These are phyloP conservation scores for Alternaria brassicicola DNA, from an alignment of 2,329 filamentous ascomycete species.

Conservation along the genomic window DNA sequence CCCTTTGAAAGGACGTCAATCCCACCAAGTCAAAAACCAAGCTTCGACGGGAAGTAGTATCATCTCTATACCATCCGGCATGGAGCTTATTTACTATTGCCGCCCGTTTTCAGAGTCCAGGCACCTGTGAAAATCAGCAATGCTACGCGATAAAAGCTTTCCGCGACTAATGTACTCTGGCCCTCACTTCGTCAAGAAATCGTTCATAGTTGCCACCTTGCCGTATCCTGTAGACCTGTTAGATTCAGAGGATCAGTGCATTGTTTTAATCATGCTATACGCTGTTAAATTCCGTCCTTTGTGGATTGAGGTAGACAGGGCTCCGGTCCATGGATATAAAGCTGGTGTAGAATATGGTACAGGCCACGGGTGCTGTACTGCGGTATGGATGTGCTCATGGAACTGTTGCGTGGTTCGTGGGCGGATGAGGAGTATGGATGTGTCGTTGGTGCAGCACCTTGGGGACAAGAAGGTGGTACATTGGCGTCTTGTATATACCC, in stretches of 20 bases:
- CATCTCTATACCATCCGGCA: too few relatives aligned
- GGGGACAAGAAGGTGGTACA: background rate
- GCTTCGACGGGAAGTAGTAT: too few relatives aligned
- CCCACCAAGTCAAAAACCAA: too few relatives aligned
- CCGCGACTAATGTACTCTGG: background rate
- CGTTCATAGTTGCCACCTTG: constrained; percentile 13
- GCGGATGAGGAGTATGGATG: background rate
- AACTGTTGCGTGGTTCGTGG: background rate
- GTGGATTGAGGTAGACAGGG: constrained; percentile 17
- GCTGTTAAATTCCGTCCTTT: constrained; percentile 22
- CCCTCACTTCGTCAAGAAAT: constrained; percentile 7
- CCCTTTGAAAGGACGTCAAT: too few relatives aligned
- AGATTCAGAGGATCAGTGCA: constrained; percentile 20
- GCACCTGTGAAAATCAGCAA: background rate
- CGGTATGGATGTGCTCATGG: background rate
- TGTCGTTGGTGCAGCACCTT: background rate
- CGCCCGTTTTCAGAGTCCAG: too few relatives aligned
- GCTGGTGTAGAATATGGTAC: constrained; percentile 30
- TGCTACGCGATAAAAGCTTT: background rate
- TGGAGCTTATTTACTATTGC: too few relatives aligned
- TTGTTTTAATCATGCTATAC: constrained; percentile 24
- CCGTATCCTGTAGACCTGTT: constrained; percentile 17
- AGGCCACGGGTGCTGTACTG: constrained; percentile 13
- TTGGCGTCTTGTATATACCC: constrained; percentile 20
- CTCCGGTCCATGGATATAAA: constrained; percentile 22